Evolutionary conservation across 495 filamentous ascomycete genomes (phyloP), one percentile per base, ranked within the genome.

Genomic region (Aspergillus asperescens): DNA sequence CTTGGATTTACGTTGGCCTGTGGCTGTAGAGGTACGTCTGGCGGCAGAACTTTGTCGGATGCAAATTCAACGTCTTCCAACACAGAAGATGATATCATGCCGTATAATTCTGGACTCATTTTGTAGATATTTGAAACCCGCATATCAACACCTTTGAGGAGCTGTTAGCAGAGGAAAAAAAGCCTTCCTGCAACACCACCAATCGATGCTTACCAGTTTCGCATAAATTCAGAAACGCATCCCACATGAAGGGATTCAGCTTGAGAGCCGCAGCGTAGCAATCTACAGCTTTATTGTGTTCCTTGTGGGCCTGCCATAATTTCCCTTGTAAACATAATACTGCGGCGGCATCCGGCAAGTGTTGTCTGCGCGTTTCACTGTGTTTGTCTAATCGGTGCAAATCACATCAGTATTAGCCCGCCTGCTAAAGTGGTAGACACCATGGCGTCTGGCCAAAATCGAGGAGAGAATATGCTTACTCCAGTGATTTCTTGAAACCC

Each of bases 191-290:
- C 28, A 8, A 52, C 20, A 35, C 9, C n/a, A 3, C 49, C 56
- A 42, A 16, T 44, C 19, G 54, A 41, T 28, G 62, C 76, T 56
- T 63, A 85, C 85, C 85, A 25, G 80, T 77, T 54, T 86, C 80
- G 52, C 85, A 87, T 4, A 98, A 72, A n/a, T 78, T 84, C 16
- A 84, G 76, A 65, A 96, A 96, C 0, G 94, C 94, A 74, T 98
- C 93, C 93, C 94, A 97, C 81, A 95, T 91, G 69, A 97, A 95
- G 0, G 93, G 91, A 62, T 96, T 97, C 31, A 84, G 63, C 66
- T 90, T 95, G 44, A 97, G 72, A 7, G 93, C 84, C 51, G 90
- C 88, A 50, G 91, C 88, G 65, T 90, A 97, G 62, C 81, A 87
- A 42, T 87, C 78, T 9, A 90, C 79, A 25, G 94, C 89, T 60